Evolutionary conservation across 805 yeast species (phyloP).

Genomic region (Hanseniaspora pseudoguilliermondii): DNA sequence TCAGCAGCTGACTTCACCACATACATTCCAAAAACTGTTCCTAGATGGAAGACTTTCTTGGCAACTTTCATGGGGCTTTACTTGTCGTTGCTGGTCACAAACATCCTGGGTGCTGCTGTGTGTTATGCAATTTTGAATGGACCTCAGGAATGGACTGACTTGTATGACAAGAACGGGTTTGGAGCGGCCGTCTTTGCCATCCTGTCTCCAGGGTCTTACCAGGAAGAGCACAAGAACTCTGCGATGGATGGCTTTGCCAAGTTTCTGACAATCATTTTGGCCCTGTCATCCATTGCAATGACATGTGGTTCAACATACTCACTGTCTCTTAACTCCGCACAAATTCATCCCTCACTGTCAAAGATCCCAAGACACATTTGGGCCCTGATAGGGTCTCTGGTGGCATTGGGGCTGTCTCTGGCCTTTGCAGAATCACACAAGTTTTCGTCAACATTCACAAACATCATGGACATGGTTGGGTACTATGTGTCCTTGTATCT

Average conservation of each 20-base stretch:
- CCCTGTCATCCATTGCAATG: slow-evolving; percentile 76
- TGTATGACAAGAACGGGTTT: slow-evolving; percentile 43
- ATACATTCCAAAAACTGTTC: slow-evolving; percentile 61
- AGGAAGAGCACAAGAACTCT: slow-evolving; percentile 20
- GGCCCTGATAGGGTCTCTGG: slow-evolving; percentile 63
- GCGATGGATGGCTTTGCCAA: slow-evolving; percentile 82
- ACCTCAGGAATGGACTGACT: slow-evolving; percentile 31
- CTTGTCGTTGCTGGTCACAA: slow-evolving; percentile 56
- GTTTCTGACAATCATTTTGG: slow-evolving; percentile 71
- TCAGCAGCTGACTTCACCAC: slow-evolving; percentile 87
- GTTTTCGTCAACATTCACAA: slow-evolving; percentile 57
- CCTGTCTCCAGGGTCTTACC: slow-evolving; percentile 53
- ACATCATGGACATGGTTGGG: slow-evolving; percentile 82
- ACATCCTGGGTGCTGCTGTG: slow-evolving; percentile 78
- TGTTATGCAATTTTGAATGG: slow-evolving; percentile 51
- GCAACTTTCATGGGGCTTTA: slow-evolving; percentile 51
- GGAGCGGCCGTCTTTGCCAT: slow-evolving; percentile 78
- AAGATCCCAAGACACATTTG: slow-evolving; percentile 70
- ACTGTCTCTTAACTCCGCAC: slow-evolving; percentile 71
- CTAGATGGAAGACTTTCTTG: slow-evolving; percentile 45
- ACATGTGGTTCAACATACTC: slow-evolving; percentile 89
- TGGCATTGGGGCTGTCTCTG: slow-evolving; percentile 73
- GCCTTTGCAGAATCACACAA: slow-evolving; percentile 76
- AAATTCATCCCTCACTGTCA: slow-evolving; percentile 58
- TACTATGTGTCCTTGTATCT: slow-evolving; percentile 82